A percentile compares a stretch with the other conserved stretches of the same genome.
These are phyloP conservation scores for Aureobasidium subglaciale DNA, from an alignment of 2,329 filamentous ascomycete genomes.

Conservation along the genomic window DNA sequence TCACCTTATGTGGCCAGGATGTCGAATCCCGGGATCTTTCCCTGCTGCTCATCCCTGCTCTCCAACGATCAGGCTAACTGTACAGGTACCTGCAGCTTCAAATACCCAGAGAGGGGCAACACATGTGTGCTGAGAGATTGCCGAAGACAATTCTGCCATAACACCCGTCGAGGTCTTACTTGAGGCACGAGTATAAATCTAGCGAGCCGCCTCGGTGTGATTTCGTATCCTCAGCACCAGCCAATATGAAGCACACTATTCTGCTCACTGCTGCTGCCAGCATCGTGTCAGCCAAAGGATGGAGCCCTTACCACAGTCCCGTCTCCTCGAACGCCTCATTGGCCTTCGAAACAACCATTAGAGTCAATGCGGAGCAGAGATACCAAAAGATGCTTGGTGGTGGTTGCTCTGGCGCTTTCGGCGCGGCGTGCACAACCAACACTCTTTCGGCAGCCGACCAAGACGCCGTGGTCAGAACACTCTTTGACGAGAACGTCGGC, in stretches of 20 bases:
- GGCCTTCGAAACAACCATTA: conserved; percentile 16
- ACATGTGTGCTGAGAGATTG: neutral
- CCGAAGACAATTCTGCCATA: neutral
- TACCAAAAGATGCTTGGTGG: conserved; percentile 22
- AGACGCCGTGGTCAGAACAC: conserved; percentile 16
- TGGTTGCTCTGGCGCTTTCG: conserved; percentile 22
- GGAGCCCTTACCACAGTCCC: neutral
- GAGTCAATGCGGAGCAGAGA: conserved; percentile 18
- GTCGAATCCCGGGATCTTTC: neutral
- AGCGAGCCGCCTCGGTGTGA: too few species aligned
- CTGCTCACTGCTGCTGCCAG: neutral
- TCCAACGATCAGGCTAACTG: neutral
- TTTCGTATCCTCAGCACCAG: neutral
- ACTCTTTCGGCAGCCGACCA: conserved; percentile 18
- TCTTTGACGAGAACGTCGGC: conserved; percentile 22
- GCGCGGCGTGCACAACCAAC: conserved; percentile 18
- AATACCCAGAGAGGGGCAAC: neutral
- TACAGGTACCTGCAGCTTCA: neutral
- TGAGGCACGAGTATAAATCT: too few species aligned
- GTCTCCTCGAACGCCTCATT: neutral
- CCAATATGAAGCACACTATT: neutral
- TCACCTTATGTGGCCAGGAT: neutral
- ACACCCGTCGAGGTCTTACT: neutral
- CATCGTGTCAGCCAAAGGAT: neutral
- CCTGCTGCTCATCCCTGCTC: neutral